These are phyloP conservation scores for Bullera alba DNA, from an alignment of 768 basidiomycete species.

Conservation along the genomic window DNA sequence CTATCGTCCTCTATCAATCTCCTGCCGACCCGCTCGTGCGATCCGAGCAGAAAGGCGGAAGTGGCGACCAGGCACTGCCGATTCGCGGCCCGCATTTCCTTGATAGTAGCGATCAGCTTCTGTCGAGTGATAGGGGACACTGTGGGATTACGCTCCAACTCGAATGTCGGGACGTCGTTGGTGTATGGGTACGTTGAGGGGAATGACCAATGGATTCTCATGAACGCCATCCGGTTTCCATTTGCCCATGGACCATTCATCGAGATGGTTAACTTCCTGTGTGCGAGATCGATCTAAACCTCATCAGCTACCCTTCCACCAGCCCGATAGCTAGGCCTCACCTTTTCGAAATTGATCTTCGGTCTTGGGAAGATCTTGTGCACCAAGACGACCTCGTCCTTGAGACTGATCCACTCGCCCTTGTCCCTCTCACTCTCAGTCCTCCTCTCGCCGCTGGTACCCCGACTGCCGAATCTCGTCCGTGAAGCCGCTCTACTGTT, in stretches of 20 bases:
- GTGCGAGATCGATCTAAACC: constrained; percentile 47
- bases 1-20: constrained; percentile 27
- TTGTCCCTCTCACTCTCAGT: constrained; percentile 9
- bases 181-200: constrained; percentile 61
- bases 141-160: constrained; percentile 73
- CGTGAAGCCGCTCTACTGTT: constrained; percentile 32
- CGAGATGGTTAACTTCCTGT: constrained; percentile 73
- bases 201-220: constrained; percentile 82
- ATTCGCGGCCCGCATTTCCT: constrained; percentile 62
- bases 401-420: constrained; percentile 25
- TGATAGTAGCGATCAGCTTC: constrained; percentile 69
- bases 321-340: constrained; percentile 32
- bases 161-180: constrained; percentile 59
- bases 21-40: constrained; percentile 48
- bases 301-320: neutral
- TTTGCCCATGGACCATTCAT: constrained; percentile 90
- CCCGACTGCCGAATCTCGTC: constrained; percentile 18
- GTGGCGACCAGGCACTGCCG: constrained; percentile 80
- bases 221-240: constrained; percentile 65
- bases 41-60: constrained; percentile 68
- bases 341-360: constrained; percentile 68
- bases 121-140: constrained; percentile 71
- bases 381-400: constrained; percentile 31
- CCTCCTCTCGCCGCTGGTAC: constrained; percentile 13
- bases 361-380: constrained; percentile 28